phyloP scores from a whole-genome alignment of 441 rosid species.

The Gossypium gossypioides region DNA sequence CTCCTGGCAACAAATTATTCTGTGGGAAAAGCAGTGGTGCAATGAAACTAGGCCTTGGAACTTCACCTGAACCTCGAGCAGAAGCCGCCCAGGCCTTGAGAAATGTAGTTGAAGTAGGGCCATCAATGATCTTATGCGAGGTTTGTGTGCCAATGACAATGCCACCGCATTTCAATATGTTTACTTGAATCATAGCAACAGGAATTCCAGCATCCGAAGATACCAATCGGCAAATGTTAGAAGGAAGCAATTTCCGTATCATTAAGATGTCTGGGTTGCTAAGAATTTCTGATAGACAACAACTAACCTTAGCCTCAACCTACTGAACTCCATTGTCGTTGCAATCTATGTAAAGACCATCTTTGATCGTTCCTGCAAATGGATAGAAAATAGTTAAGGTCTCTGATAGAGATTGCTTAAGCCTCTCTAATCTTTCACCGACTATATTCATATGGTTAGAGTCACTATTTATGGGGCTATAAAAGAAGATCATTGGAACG shows the following conservation, averaged over 20 bases:
- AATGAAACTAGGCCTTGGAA: conserved; percentile 21
- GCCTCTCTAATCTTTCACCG: conserved; percentile 10
- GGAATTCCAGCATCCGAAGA: conserved; percentile 20
- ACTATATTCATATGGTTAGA: background rate
- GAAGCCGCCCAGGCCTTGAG: conserved; percentile 31
- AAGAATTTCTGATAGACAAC: conserved; percentile 21
- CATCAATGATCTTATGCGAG: conserved; percentile 46
- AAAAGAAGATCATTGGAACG: conserved; percentile 35
- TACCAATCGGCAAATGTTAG: background rate
- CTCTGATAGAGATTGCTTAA: conserved; percentile 34
- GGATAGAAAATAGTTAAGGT: conserved; percentile 39
- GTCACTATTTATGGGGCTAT: background rate
- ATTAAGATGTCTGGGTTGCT: conserved; percentile 21
- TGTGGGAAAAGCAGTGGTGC: conserved; percentile 29
- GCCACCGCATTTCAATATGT: conserved; percentile 39
- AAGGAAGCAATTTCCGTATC: conserved; percentile 19
- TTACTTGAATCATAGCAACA: conserved; percentile 31
- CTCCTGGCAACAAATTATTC: conserved; percentile 20
- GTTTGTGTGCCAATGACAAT: conserved; percentile 39
- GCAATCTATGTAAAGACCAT: conserved; percentile 34
- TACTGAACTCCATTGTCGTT: conserved; percentile 39
- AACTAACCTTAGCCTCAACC: conserved; percentile 25
- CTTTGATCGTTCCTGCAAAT: conserved; percentile 39
- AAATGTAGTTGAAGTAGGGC: conserved; percentile 35
- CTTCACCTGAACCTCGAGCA: conserved; percentile 17